Evolutionary conservation across 805 yeast genomes (phyloP).

Genomic region (Zygotorulaspora florentina): DNA sequence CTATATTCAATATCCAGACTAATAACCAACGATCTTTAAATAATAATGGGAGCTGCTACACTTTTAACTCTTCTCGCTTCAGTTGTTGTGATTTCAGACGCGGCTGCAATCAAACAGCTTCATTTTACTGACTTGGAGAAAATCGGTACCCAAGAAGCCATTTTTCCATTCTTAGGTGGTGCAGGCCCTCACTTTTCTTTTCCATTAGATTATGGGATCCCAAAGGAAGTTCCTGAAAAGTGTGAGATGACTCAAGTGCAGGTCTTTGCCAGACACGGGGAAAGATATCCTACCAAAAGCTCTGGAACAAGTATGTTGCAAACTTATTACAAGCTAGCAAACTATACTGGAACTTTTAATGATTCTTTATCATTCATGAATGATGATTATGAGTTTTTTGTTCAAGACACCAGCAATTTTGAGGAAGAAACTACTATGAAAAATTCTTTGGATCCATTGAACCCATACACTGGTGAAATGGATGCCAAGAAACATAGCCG

Average conservation of each 20-base stretch:
- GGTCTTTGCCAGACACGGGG: conserved; percentile 72
- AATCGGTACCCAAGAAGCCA: conserved; percentile 28
- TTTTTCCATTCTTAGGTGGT: conserved; percentile 51
- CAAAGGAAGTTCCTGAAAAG: conserved; percentile 42
- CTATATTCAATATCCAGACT: too few relatives aligned
- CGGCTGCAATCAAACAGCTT: conserved; percentile 4
- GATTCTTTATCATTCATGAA: conserved; percentile 54
- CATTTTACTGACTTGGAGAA: conserved; percentile 7
- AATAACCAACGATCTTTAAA: not conserved
- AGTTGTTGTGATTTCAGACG: conserved; percentile 10
- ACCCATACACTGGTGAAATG: conserved; percentile 46
- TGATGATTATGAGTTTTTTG: conserved; percentile 44
- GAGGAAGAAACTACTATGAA: conserved; percentile 40
- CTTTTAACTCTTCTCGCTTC: conserved; percentile 4
- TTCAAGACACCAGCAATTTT: conserved; percentile 37
- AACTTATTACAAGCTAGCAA: conserved; percentile 17
- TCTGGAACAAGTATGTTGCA: conserved; percentile 38
- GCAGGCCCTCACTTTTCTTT: conserved; percentile 52
- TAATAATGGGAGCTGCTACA: conserved; percentile 2
- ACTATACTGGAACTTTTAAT: conserved; percentile 33
- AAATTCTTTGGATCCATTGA: conserved; percentile 20
- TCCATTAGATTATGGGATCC: conserved; percentile 49
- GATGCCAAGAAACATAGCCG: conserved; percentile 45
- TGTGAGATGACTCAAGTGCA: conserved; percentile 66
- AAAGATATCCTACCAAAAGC: conserved; percentile 59